Conservation (phyloP, 306 rosid species). For the Lithocarpus polystachyus region DNA sequence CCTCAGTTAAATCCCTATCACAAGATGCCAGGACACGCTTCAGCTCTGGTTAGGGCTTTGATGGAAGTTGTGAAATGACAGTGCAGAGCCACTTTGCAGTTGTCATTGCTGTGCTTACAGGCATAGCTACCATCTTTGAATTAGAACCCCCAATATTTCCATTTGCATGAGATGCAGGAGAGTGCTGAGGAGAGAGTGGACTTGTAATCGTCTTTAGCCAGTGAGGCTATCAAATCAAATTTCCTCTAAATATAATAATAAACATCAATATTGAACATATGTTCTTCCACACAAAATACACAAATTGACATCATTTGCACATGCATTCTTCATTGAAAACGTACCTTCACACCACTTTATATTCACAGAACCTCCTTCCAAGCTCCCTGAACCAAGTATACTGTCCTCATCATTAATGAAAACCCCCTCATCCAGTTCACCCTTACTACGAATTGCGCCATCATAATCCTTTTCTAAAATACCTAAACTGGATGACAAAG, state of each 20-base stretch:
- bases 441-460: conserved; percentile 55
- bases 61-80: conserved; percentile 78
- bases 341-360: conserved; percentile 75
- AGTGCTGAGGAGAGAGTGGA: conserved; percentile 86
- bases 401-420: conserved; percentile 83
- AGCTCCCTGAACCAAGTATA: conserved; percentile 77
- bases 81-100: conserved; percentile 99
- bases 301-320: background rate
- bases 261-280: conserved; percentile 14
- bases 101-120: conserved; percentile 98
- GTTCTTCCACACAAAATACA: background rate
- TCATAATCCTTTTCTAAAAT: conserved; percentile 78
- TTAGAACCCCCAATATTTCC: conserved; percentile 45
- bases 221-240: conserved; percentile 70
- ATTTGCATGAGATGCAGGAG: conserved; percentile 67
- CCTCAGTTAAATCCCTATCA: conserved; percentile 76
- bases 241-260: conserved; percentile 59
- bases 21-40: conserved; percentile 75
- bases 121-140: conserved; percentile 77
- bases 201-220: conserved; percentile 67
- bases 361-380: conserved; percentile 60
- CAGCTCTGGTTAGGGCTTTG: conserved; percentile 78
- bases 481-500: conserved; percentile 53
- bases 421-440: conserved; percentile 86
- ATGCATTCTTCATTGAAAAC: conserved; percentile 3